phyloP scores from a whole-genome alignment of 2,329 filamentous ascomycete genomes.

The Chaetomiaceae sp. region DNA sequence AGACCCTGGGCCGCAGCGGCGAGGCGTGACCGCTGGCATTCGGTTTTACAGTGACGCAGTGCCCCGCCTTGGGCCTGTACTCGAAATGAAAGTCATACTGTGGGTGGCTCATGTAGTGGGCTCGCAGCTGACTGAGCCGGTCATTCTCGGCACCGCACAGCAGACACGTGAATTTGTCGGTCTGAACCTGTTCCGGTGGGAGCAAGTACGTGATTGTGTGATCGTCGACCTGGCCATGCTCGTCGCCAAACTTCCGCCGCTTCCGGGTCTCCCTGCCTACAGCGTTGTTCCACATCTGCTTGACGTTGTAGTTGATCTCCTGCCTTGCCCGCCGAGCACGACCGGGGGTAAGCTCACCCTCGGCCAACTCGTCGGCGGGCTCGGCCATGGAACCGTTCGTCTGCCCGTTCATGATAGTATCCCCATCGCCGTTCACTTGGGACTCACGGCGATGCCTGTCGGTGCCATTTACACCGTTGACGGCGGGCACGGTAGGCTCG shows the following conservation, averaged over 20 bases:
- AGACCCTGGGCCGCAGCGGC: constrained; percentile 31
- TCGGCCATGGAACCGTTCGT: constrained; percentile 21
- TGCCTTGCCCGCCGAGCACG: constrained; percentile 46
- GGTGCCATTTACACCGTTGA: constrained; percentile 15
- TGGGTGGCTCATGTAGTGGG: constrained; percentile 46
- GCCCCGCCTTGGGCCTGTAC: constrained; percentile 34
- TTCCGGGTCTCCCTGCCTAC: constrained; percentile 47
- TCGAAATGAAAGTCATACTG: constrained; percentile 42
- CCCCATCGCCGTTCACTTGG: constrained; percentile 12
- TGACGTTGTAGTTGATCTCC: constrained; percentile 54
- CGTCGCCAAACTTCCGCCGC: constrained; percentile 31
- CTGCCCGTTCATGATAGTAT: constrained; percentile 15
- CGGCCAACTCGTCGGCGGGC: constrained; percentile 41
- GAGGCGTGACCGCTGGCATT: constrained; percentile 18
- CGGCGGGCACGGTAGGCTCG: constrained; percentile 23
- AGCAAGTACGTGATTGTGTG: constrained; percentile 44
- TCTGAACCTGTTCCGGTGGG: constrained; percentile 40
- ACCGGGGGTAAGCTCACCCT: constrained; percentile 47
- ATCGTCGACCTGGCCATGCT: constrained; percentile 29
- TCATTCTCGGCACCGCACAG: constrained; percentile 45
- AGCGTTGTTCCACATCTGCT: constrained; percentile 53
- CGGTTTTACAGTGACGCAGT: constrained; percentile 38
- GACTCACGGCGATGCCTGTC: constrained; percentile 11
- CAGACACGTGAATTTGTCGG: constrained; percentile 49
- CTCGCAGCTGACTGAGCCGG: constrained; percentile 43